Percentiles rank a stretch among this genome's conserved stretches.
Conservation (phyloP, 1,139 yeast species). For the Suhomyces choctaworum region DNA sequence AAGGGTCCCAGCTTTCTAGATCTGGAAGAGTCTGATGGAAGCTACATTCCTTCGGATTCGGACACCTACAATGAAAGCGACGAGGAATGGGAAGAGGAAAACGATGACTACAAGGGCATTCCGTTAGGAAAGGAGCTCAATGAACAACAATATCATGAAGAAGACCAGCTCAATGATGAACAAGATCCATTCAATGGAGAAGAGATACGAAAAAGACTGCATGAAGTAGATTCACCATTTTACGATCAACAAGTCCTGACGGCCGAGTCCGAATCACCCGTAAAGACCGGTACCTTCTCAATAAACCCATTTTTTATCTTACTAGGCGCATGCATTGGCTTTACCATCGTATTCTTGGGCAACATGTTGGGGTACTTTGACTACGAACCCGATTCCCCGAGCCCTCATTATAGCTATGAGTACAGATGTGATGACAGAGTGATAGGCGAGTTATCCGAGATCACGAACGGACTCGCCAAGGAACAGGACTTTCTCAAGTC, state of each 20-base stretch:
- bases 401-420: neutral
- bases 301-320: neutral
- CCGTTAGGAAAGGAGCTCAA: neutral
- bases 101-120: conserved; percentile 2
- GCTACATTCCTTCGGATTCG: conserved; percentile 5
- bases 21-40: conserved; percentile 5
- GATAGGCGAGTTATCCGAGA: conserved; percentile 14
- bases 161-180: neutral
- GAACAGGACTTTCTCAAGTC: conserved; percentile 20
- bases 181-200: neutral
- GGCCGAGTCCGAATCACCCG: neutral
- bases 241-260: no score
- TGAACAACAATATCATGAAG: neutral
- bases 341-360: no score
- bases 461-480: conserved; percentile 14
- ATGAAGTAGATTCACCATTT: neutral
- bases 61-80: conserved; percentile 16
- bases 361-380: neutral
- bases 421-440: neutral
- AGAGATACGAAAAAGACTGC: neutral
- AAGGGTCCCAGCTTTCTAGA: conserved; percentile 4
- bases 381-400: neutral
- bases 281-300: neutral
- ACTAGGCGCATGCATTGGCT: neutral
- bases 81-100: conserved; percentile 13